Evolutionary conservation across 768 basidiomycete species (phyloP).

Genomic region (Mycena filopes): DNA sequence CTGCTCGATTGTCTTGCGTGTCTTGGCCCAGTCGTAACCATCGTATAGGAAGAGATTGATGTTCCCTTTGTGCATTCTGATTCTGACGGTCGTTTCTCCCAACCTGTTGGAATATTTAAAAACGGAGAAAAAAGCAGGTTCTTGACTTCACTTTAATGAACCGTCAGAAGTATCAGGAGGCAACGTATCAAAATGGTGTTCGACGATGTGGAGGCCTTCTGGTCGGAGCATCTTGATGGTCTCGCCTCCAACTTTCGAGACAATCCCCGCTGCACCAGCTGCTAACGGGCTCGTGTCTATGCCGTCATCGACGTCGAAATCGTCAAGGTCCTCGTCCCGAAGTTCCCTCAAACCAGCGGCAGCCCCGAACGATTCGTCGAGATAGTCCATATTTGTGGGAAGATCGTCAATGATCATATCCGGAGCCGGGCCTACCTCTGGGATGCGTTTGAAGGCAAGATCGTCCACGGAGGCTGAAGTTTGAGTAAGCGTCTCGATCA

Average conservation of each 20-base stretch:
- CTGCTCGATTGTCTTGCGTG: slow-evolving; percentile 87
- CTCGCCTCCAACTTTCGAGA: slow-evolving; percentile 81
- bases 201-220: slow-evolving; percentile 71
- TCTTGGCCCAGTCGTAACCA: slow-evolving; percentile 93
- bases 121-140: slow-evolving; percentile 5
- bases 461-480: slow-evolving; percentile 80
- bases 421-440: slow-evolving; percentile 80
- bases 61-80: slow-evolving; percentile 71
- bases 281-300: slow-evolving; percentile 37
- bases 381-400: slow-evolving; percentile 88
- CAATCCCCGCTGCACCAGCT: slow-evolving; percentile 50
- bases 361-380: slow-evolving; percentile 84
- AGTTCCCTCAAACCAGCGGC: slow-evolving; percentile 81
- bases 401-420: slow-evolving; percentile 95
- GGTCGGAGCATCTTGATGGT: slow-evolving; percentile 82
- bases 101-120: slow-evolving; percentile 42
- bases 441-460: slow-evolving; percentile 77
- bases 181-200: slow-evolving; percentile 79
- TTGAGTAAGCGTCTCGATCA: not conserved
- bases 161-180: slow-evolving; percentile 63
- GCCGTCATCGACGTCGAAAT: slow-evolving; percentile 60
- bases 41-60: slow-evolving; percentile 83
- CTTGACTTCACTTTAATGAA: slow-evolving; percentile 53
- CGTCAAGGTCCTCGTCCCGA: slow-evolving; percentile 77
- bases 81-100: slow-evolving; percentile 59